Conservation (phyloP, 1,284 basidiomycete genomes). For the Wolfiporia cocos region DNA sequence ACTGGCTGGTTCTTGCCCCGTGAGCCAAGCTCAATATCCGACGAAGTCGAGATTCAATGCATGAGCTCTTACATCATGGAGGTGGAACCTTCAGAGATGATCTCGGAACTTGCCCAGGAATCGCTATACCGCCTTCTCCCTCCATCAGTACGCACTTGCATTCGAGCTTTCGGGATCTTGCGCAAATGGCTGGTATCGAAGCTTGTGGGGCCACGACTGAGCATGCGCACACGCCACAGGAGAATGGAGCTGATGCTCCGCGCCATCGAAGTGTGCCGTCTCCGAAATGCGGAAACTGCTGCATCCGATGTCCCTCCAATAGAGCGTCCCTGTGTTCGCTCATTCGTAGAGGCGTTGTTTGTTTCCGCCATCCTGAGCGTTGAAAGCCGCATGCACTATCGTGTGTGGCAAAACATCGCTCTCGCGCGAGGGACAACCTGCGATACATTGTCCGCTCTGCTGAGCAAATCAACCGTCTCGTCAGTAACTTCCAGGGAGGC, state of each 20-base stretch:
- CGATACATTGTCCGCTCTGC: conserved; percentile 53
- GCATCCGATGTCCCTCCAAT: conserved; percentile 24
- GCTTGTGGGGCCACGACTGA: conserved; percentile 55
- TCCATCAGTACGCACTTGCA: conserved; percentile 64
- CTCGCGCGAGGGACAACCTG: conserved; percentile 47
- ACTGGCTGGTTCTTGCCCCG: conserved; percentile 68
- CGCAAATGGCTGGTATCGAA: conserved; percentile 73
- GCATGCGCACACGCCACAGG: conserved; percentile 54
- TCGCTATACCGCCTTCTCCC: conserved; percentile 66
- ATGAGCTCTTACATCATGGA: conserved; percentile 68
- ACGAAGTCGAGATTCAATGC: conserved; percentile 66
- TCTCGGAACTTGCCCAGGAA: conserved; percentile 64
- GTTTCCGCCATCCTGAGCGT: conserved; percentile 67
- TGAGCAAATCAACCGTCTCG: conserved; percentile 43
- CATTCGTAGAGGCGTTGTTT: conserved; percentile 71
- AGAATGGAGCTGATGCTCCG: conserved; percentile 66
- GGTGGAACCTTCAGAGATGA: conserved; percentile 61
- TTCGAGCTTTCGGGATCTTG: conserved; percentile 66
- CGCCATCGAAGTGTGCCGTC: conserved; percentile 64
- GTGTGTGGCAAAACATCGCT: conserved; percentile 71
- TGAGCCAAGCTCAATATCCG: conserved; percentile 46
- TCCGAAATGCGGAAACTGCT: conserved; percentile 43
- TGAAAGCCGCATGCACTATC: conserved; percentile 65
- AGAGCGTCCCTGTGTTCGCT: conserved; percentile 58
- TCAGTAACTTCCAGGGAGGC: conserved; percentile 40